Conservation (phyloP, 306 rosid genomes). For the Prunus armeniaca region DNA sequence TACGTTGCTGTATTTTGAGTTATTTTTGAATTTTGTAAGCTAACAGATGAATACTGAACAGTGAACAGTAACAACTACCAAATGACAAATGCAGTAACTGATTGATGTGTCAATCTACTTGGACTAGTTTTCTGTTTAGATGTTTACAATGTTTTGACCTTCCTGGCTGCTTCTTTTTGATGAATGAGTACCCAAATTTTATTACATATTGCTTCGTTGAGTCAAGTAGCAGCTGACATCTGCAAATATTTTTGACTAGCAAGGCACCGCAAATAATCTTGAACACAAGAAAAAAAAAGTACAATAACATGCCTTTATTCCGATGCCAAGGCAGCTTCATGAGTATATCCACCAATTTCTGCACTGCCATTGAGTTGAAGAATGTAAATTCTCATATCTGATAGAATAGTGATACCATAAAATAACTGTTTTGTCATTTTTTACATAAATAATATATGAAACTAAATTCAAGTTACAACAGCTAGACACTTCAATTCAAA, state of each 20-base stretch:
- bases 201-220: not conserved
- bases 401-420: too few species aligned
- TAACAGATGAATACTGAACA: not conserved
- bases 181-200: not conserved
- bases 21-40: not conserved
- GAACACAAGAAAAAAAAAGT: too few species aligned
- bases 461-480: too few species aligned
- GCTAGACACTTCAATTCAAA: too few species aligned
- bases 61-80: not conserved
- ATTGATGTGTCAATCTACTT: not conserved
- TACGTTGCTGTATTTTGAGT: not conserved
- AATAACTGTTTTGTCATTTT: too few species aligned
- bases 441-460: too few species aligned
- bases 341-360: too few species aligned
- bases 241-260: not conserved
- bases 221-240: not conserved
- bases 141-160: not conserved
- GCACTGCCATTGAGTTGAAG: too few species aligned
- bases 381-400: not conserved
- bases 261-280: not conserved
- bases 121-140: not conserved
- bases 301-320: not conserved
- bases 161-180: not conserved
- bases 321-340: not conserved
- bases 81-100: not conserved